Base-by-base conservation (phyloP, 805 yeast genomes). In the Saccharomycodes ludwigii region DNA sequence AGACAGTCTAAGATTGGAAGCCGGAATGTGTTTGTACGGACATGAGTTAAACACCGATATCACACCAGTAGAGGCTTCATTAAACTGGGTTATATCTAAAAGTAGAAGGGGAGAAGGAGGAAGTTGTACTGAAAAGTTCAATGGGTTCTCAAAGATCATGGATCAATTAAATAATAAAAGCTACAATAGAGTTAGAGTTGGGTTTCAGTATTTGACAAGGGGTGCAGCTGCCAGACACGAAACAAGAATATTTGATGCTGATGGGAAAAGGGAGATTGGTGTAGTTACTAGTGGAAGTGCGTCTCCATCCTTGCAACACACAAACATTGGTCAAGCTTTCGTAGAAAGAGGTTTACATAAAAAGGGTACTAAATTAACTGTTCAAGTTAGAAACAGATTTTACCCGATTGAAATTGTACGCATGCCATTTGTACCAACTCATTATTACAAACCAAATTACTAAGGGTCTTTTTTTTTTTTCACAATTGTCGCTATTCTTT, bases 11-110 rank as follows among this genome's bases (percentile, higher is more conserved):
- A 73, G 98, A 49, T 62, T 91, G 32, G 98, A 91, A 61, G 98
- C 98, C 4, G 98, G 98, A 20, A 82, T 91, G 95, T 91, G 98
- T 58, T 66, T 91, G 34, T 91, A 91, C 48, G 98, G 98, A 2
- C 80, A 85, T 52, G 98, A 91, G 56, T 66, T 91, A 46, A 71
- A 68, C 39, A 94, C 84, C 44, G 54, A 59, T 9, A 73, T 71
- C 19, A 78, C 95, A 2, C 98, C 98, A 8, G 73, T 88, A 4
- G 93, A 85, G 44, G 93, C 91, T 0, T 73, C 91, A 0, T 67
- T 91, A 42, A 68, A 85, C 30, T 91, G 98, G 98, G 70, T 85
- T 31, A 68, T 91, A 28, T 81, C 94, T 23, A 84, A 85, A 61
- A 50, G 72, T 11, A 75, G 96, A 55, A 70, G 95, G 50, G 48